Evolutionary conservation across 768 basidiomycete species (phyloP).

Genomic region (Pisolithus albus): DNA sequence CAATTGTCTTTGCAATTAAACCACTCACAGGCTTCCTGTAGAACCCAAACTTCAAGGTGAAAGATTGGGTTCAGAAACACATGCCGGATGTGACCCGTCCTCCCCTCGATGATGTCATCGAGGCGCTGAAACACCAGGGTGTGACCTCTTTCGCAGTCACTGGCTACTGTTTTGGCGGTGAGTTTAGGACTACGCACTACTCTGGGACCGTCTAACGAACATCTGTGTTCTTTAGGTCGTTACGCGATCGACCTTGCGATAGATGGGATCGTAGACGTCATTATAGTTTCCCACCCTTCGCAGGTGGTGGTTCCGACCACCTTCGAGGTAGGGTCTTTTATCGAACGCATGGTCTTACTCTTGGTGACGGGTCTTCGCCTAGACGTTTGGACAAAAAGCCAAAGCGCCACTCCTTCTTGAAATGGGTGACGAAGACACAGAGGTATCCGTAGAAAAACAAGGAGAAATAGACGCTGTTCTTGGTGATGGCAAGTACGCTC

Average conservation of each 20-base stretch:
- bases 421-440: constrained; percentile 29
- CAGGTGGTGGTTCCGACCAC: constrained; percentile 32
- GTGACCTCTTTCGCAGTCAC: constrained; percentile 34
- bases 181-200: background rate
- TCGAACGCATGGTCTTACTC: background rate
- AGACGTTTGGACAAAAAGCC: constrained; percentile 29
- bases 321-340: constrained; percentile 25
- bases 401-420: constrained; percentile 39
- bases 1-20: background rate
- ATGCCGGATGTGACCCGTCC: constrained; percentile 28
- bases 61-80: constrained; percentile 31
- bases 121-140: constrained; percentile 31
- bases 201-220: background rate
- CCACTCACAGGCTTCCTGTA: background rate
- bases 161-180: constrained; percentile 39
- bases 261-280: constrained; percentile 33
- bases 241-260: constrained; percentile 42
- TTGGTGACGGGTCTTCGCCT: background rate
- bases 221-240: constrained; percentile 20
- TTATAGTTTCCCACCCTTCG: constrained; percentile 43
- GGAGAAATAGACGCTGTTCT: constrained; percentile 32
- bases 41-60: constrained; percentile 17
- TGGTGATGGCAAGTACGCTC: constrained; percentile 30
- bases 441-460: constrained; percentile 30
- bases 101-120: constrained; percentile 31